These are phyloP conservation scores for Hymenoscyphus linearis DNA, from an alignment of 2,329 filamentous ascomycete genomes.

Conservation along the genomic window DNA sequence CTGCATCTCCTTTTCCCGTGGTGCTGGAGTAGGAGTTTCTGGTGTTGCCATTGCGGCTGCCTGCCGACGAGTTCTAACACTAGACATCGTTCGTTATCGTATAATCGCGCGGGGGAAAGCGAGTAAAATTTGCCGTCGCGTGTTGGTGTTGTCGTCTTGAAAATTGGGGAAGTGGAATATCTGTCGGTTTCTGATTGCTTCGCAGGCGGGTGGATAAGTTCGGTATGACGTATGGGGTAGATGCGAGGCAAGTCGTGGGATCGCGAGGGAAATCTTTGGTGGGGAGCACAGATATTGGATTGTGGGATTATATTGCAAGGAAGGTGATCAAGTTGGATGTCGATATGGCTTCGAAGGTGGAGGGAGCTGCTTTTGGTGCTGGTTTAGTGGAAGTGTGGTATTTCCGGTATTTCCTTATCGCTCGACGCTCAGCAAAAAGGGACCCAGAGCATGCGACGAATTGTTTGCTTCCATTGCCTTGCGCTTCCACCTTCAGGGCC, in stretches of 20 bases:
- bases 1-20: conserved; percentile 14
- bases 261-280: not conserved
- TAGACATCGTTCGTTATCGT: conserved; percentile 26
- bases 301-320: conserved; percentile 10
- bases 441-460: not conserved
- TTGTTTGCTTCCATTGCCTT: not conserved
- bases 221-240: conserved; percentile 4
- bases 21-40: conserved; percentile 13
- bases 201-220: not conserved
- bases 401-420: conserved; percentile 4
- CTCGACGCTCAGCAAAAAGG: not conserved
- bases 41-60: conserved; percentile 25
- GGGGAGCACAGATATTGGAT: not conserved
- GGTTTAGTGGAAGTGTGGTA: not conserved
- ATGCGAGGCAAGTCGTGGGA: not conserved
- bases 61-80: conserved; percentile 30
- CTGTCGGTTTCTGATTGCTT: conserved; percentile 2
- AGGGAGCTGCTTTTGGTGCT: not conserved
- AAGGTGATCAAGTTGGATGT: conserved; percentile 24
- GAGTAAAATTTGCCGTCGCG: conserved; percentile 13
- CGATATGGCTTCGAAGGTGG: not conserved
- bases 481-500: not conserved
- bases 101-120: not conserved
- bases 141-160: conserved; percentile 7
- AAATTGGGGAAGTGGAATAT: conserved; percentile 4